phyloP scores from a whole-genome alignment of 1,139 yeast genomes.

The Candida smagusa region DNA sequence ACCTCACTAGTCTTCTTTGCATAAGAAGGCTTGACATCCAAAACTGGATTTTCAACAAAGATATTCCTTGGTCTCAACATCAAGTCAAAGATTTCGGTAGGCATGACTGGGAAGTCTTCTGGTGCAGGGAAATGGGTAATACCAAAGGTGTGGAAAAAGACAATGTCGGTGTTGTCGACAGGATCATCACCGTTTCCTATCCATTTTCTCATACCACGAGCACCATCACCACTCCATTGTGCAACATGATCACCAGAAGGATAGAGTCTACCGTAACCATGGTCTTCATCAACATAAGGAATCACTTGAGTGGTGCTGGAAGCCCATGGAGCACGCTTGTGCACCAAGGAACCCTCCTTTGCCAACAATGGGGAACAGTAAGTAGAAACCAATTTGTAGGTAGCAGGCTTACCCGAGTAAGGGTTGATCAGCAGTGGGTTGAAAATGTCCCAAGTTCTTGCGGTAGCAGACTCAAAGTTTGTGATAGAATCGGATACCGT shows the following conservation, averaged over 20 bases:
- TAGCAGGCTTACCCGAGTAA: slow-evolving; percentile 70
- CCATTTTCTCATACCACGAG: slow-evolving; percentile 71
- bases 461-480: slow-evolving; percentile 55
- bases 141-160: slow-evolving; percentile 79
- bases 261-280: slow-evolving; percentile 56
- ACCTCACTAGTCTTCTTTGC: slow-evolving; percentile 64
- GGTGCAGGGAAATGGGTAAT: slow-evolving; percentile 86
- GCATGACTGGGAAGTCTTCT: slow-evolving; percentile 89
- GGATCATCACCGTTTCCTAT: slow-evolving; percentile 61
- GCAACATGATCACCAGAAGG: slow-evolving; percentile 83
- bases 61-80: slow-evolving; percentile 77
- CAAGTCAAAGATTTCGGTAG: slow-evolving; percentile 74
- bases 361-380: slow-evolving; percentile 74
- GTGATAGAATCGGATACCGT: slow-evolving; percentile 68
- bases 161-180: slow-evolving; percentile 66
- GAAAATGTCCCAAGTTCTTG: slow-evolving; percentile 77
- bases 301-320: slow-evolving; percentile 63
- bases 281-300: slow-evolving; percentile 57
- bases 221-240: slow-evolving; percentile 76
- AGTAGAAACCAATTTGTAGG: slow-evolving; percentile 75
- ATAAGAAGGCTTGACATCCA: slow-evolving; percentile 70
- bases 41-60: slow-evolving; percentile 71
- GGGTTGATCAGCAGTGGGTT: slow-evolving; percentile 66
- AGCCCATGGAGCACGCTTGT: slow-evolving; percentile 84
- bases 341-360: slow-evolving; percentile 68